A percentile compares a stretch with the other conserved stretches of the same genome.
These are phyloP conservation scores for Parastagonospora nodorum DNA, from an alignment of 2,329 filamentous ascomycete genomes.

Conservation along the genomic window DNA sequence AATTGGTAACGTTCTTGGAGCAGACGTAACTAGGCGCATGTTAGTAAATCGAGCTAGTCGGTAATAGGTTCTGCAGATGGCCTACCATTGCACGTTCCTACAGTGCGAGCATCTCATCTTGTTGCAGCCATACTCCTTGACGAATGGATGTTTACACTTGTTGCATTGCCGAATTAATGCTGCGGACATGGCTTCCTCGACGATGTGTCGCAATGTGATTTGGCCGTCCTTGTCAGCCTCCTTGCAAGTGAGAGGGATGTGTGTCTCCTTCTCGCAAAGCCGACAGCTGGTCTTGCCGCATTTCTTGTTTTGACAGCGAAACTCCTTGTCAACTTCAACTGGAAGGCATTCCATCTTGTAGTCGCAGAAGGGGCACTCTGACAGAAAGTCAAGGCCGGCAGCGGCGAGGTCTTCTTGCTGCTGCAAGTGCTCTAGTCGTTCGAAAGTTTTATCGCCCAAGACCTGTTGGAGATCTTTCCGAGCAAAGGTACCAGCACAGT, in stretches of 20 bases:
- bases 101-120: conserved; percentile 77
- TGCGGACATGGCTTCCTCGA: conserved; percentile 84
- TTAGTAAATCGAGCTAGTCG: neutral
- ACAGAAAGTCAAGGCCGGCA: conserved; percentile 73
- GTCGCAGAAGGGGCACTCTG: conserved; percentile 79
- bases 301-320: conserved; percentile 69
- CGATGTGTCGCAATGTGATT: conserved; percentile 64
- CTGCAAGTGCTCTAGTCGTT: conserved; percentile 72
- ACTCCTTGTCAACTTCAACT: conserved; percentile 71
- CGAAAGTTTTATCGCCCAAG: conserved; percentile 62
- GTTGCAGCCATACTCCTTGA: conserved; percentile 82
- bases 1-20: conserved; percentile 65
- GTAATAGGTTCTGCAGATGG: conserved; percentile 6
- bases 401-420: conserved; percentile 71
- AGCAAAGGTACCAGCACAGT: conserved; percentile 67
- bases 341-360: conserved; percentile 76
- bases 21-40: conserved; percentile 68
- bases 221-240: conserved; percentile 66
- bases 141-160: conserved; percentile 71
- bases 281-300: conserved; percentile 62
- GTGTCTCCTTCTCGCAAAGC: conserved; percentile 69
- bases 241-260: conserved; percentile 73
- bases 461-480: conserved; percentile 60
- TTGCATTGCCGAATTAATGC: conserved; percentile 80
- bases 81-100: conserved; percentile 59